Percentiles rank a stretch among this genome's conserved stretches.
These are phyloP conservation scores for Colletotrichum aenigma DNA, from an alignment of 2,329 filamentous ascomycete species.

Conservation along the genomic window DNA sequence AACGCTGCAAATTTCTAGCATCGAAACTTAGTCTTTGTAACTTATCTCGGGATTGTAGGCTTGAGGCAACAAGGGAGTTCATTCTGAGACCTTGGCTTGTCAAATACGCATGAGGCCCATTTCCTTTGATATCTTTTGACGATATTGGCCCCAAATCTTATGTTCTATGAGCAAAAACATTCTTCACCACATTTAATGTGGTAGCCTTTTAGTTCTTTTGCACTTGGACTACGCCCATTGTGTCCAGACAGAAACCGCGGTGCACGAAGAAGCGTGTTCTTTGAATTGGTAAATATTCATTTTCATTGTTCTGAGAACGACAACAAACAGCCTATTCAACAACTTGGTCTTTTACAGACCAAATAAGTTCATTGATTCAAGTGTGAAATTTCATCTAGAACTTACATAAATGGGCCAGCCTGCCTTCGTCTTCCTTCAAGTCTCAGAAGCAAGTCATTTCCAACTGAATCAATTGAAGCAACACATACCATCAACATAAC, in stretches of 20 bases:
- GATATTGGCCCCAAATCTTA: neutral
- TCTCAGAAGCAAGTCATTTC: neutral
- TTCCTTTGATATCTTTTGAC: neutral
- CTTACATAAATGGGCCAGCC: neutral
- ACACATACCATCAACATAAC: neutral
- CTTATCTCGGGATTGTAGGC: neutral
- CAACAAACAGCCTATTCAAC: neutral
- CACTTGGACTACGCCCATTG: neutral
- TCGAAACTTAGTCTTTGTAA: neutral
- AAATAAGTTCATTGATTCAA: neutral
- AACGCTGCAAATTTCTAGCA: neutral
- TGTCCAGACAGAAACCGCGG: neutral
- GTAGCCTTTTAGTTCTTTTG: neutral
- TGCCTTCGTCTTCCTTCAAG: neutral
- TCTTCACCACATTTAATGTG: neutral
- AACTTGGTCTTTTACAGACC: neutral
- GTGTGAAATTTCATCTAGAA: neutral
- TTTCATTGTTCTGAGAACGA: neutral
- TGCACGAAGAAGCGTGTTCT: neutral
- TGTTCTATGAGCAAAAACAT: neutral
- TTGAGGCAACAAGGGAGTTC: neutral
- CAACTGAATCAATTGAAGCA: neutral
- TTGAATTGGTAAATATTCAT: neutral
- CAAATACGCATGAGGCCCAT: neutral
- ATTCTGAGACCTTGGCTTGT: neutral